Evolutionary conservation across 2,329 filamentous ascomycete species (phyloP), one percentile per base, ranked within the genome.

Genomic region (Aureobasidium sp.): DNA sequence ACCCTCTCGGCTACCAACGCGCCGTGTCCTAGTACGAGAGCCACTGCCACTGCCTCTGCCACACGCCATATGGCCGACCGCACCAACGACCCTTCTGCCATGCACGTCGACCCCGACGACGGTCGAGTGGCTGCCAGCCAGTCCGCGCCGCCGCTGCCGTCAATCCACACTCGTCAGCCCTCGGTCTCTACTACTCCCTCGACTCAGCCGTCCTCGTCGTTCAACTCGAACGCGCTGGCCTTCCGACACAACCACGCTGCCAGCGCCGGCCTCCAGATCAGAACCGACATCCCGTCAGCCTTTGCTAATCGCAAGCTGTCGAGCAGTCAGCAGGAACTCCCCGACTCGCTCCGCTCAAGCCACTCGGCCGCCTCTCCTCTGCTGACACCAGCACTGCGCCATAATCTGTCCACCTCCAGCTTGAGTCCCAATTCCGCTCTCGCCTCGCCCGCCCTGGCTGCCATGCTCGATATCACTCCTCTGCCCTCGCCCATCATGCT

Each of bases 401-500:
- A 52, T 34, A 52, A 57, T 12, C 25, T 63, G 7, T 63, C 62
- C 3, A 45, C 47, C 22, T 39, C 62, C 37, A 63, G 62, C 48
- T 37, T 63, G 34, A 58, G 44, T 34, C 64, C 78, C 12, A 74
- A 74, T 47, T 78, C 77, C 17, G 74, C 74, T 37, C 70, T 80
- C 25, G 75, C 77, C 29, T 81, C 78, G 62, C 79, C 79, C 27
- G 77, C 76, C 29, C 73, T 81, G 25, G 75, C 76, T 63, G 76
- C 79, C 14, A 75, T 81, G 69, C 68, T 74, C 48, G 79, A 81
- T 67, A 73, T 81, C 58, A 81, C 79, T n/a, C 79, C 79, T 41
- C 72, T 81, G n/a, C 79, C 79, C 6, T 81, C 79, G 14, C 79
- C 79, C 31, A 70, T 80, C 9, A 73, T 77, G 64, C 65, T 61